A percentile compares a stretch with the other conserved stretches of the same genome.
Evolutionary conservation across 2,329 filamentous ascomycete species (phyloP).

Genomic region (Colletotrichum sp.): DNA sequence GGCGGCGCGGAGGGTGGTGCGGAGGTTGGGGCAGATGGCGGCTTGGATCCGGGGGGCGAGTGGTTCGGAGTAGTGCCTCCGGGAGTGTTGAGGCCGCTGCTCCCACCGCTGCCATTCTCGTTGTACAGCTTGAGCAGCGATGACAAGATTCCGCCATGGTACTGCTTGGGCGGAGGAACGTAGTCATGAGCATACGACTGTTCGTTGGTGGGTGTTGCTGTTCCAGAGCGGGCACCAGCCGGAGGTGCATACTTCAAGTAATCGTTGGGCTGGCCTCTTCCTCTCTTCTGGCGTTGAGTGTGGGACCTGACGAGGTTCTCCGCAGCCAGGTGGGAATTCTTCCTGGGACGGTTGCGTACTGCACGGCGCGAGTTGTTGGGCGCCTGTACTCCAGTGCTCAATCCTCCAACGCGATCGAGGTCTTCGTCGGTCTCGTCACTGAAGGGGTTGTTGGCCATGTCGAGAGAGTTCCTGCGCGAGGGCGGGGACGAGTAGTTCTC

Average conservation of each 20-base stretch:
- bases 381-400: not conserved
- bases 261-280: conserved; percentile 18
- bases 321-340: conserved; percentile 25
- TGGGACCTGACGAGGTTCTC: conserved; percentile 41
- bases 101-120: conserved; percentile 39
- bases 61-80: conserved; percentile 40
- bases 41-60: conserved; percentile 45
- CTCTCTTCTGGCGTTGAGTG: conserved; percentile 29
- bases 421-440: conserved; percentile 13
- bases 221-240: conserved; percentile 35
- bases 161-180: conserved; percentile 69
- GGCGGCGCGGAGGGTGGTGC: conserved; percentile 15
- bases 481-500: conserved; percentile 39
- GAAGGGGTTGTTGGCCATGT: not conserved
- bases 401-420: not conserved
- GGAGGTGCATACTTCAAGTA: conserved; percentile 32
- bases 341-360: conserved; percentile 11
- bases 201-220: conserved; percentile 43
- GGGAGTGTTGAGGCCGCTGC: conserved; percentile 47
- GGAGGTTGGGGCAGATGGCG: conserved; percentile 45
- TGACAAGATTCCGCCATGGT: conserved; percentile 75
- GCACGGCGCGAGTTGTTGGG: not conserved
- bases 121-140: conserved; percentile 75
- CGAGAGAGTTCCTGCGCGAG: conserved; percentile 8
- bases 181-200: conserved; percentile 60